Base-by-base conservation (phyloP, 2,329 filamentous ascomycete genomes). In the Diaporthe eres region DNA sequence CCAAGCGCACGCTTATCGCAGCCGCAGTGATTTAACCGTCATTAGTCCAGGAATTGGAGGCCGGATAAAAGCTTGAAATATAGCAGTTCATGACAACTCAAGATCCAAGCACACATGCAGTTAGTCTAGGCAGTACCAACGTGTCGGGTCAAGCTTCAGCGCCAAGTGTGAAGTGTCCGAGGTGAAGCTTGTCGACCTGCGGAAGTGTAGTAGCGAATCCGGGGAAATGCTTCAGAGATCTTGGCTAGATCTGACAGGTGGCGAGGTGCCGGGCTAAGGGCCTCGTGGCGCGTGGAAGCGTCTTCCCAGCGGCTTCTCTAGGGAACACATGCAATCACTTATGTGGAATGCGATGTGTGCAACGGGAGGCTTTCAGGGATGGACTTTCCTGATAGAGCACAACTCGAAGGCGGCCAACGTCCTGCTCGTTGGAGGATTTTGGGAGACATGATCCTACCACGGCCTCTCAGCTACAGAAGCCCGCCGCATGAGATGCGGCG, bases 191-290 rank as follows among this genome's bases (percentile, higher is more conserved):
- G 47, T 51, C 63, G 25, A 37, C 31, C 42, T 9, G 13, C 31
- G 13, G 28, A 68, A 68, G 63, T 68, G 65, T 47, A 68, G 28
- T 42, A 47, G 31, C 12, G 4, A 5, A 49, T 39, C 47, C 44
- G 65, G 65, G 65, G 65, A 68, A 68, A 39, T 68, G 65, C 22
- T 55, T 53, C 47, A 22, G 3, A 39, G 65, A 42, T 68, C 65
- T 68, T 53, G 47, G 17, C 31, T 22, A 53, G 31, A 53, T 53
- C 31, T 68, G 65, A 68, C 65, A 53, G 65, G 34, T 68, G 17
- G 65, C n/a, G 31, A 28, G 8, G 25, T 7, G 28, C 31, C 22
- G 13, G 3, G 8, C n/a, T 9, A 53, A 15, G 8, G 31, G 12
- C 13, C n/a, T 10, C 4, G 31, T 2, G 22, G 12, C 7, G 17